phyloP scores from a whole-genome alignment of 148 eudicot species.

The Dysphania ambrosioides region DNA sequence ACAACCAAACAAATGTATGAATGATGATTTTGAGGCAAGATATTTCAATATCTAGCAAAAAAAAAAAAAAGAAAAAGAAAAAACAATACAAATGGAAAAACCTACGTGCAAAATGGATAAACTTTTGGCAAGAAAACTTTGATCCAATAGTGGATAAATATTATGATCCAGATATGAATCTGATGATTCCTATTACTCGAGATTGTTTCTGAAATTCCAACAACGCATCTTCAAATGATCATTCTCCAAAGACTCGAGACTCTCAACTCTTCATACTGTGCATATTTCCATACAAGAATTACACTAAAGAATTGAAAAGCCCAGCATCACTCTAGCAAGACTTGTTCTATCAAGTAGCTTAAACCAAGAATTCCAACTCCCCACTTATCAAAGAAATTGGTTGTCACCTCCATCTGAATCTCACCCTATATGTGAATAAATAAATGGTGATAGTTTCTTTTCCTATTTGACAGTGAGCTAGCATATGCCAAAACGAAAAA shows the following conservation, averaged over 20 bases:
- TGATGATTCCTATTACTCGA: too few species aligned
- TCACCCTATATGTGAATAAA: not conserved
- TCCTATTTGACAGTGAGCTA: not conserved
- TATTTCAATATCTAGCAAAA: not conserved
- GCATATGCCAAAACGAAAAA: not conserved
- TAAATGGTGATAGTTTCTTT: not conserved
- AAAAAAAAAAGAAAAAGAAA: not conserved
- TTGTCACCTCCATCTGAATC: too few species aligned
- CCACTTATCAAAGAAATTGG: too few species aligned
- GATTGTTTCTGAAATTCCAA: too few species aligned
- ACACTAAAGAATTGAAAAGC: too few species aligned
- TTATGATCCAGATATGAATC: not conserved
- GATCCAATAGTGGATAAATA: not conserved
- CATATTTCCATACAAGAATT: too few species aligned
- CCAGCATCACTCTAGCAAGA: too few species aligned
- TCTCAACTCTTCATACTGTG: too few species aligned
- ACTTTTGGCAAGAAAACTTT: not conserved
- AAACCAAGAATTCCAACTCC: too few species aligned
- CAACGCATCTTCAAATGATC: too few species aligned
- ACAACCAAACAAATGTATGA: not conserved
- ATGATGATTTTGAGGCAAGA: not conserved
- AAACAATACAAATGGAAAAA: not conserved
- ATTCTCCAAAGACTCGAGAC: too few species aligned
- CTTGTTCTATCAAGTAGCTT: too few species aligned
- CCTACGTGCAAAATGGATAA: not conserved